Conservation (phyloP, 2,329 filamentous ascomycete genomes). For the Beauveria varroae region DNA sequence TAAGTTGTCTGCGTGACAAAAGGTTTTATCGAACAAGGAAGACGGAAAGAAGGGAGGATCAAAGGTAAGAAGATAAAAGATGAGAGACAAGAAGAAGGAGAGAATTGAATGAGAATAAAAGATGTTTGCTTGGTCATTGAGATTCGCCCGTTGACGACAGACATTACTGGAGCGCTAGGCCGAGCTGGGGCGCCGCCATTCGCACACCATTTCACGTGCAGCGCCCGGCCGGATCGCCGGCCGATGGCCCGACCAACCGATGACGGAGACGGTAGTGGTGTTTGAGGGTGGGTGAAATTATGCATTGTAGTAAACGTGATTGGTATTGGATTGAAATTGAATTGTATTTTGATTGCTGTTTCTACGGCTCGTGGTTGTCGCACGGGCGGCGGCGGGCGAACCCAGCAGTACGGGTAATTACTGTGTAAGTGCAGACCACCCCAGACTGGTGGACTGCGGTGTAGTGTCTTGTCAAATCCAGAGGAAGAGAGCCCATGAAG, state of each 20-base stretch:
- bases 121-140: background rate
- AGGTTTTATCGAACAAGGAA: background rate
- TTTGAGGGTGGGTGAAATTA: background rate
- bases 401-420: no score
- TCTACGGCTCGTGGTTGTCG: no score
- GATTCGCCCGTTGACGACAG: background rate
- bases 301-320: background rate
- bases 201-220: conserved; percentile 22
- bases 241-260: conserved; percentile 10
- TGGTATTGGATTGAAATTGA: no score
- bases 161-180: background rate
- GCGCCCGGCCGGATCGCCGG: conserved; percentile 5
- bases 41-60: background rate
- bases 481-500: no score
- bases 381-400: no score
- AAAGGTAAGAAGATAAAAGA: no score
- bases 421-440: no score
- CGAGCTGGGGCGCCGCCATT: conserved; percentile 13
- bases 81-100: no score
- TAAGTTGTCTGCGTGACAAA: no score
- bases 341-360: background rate
- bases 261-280: background rate
- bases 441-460: no score
- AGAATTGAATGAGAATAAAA: background rate
- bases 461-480: no score